Percentiles rank a stretch among this genome's conserved stretches.
Conservation (phyloP, 1,284 basidiomycete species). For the Peniophora sp. region DNA sequence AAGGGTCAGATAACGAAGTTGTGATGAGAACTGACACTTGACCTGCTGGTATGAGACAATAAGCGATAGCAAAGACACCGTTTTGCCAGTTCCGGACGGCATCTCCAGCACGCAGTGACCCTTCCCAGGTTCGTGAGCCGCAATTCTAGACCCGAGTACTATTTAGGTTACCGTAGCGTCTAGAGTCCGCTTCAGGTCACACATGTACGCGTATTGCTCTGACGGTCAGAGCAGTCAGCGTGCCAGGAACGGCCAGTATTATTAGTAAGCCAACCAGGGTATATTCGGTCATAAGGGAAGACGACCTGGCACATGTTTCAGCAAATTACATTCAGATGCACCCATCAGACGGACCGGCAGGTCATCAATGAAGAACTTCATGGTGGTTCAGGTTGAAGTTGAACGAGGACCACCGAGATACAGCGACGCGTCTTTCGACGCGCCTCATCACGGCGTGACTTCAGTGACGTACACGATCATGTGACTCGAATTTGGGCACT, state of each 20-base stretch:
- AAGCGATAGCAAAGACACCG: slow-evolving; percentile 90
- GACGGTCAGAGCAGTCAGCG: slow-evolving; percentile 5
- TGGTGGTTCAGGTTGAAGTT: slow-evolving; percentile 21
- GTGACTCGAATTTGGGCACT: too few relatives aligned
- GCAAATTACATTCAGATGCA: slow-evolving; percentile 4
- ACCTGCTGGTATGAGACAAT: slow-evolving; percentile 99
- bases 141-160: neutral
- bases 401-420: too few relatives aligned
- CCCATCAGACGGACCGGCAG: slow-evolving; percentile 56
- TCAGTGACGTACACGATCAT: too few relatives aligned
- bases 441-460: too few relatives aligned
- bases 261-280: slow-evolving; percentile 50
- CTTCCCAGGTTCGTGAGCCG: slow-evolving; percentile 30
- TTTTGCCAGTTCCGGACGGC: slow-evolving; percentile 99
- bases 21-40: neutral
- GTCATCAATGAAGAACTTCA: slow-evolving; percentile 97
- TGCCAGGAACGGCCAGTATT: too few relatives aligned
- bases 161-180: slow-evolving; percentile 66
- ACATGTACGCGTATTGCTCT: slow-evolving; percentile 99
- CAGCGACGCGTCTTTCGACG: too few relatives aligned
- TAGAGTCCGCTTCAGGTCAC: slow-evolving; percentile 93
- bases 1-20: slow-evolving; percentile 1
- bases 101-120: slow-evolving; percentile 99
- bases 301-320: slow-evolving; percentile 48
- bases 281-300: slow-evolving; percentile 90